A percentile compares a stretch with the other conserved stretches of the same genome.
phyloP scores from a whole-genome alignment of 805 yeast species.

The Dipodascus albidus region DNA sequence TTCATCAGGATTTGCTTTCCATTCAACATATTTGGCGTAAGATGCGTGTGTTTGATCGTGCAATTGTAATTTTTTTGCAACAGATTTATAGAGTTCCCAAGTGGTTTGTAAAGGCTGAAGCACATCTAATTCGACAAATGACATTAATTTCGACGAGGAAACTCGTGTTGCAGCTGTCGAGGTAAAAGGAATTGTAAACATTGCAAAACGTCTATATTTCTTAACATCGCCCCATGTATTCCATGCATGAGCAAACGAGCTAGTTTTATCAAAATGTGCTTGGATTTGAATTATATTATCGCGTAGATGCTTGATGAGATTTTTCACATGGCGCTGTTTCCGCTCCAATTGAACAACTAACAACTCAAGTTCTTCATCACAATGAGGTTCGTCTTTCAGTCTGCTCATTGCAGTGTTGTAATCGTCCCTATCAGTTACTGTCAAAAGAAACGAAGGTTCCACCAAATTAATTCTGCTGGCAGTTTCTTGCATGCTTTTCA shows the following conservation, averaged over 20 bases:
- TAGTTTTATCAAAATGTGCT: slow-evolving; percentile 13
- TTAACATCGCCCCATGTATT: slow-evolving; percentile 10
- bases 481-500: slow-evolving; percentile 8
- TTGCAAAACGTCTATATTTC: slow-evolving; percentile 9
- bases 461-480: slow-evolving; percentile 16
- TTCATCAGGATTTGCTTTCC: neutral
- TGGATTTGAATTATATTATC: slow-evolving; percentile 9
- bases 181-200: slow-evolving; percentile 10
- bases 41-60: slow-evolving; percentile 11
- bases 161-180: slow-evolving; percentile 8
- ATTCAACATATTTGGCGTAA: slow-evolving; percentile 13
- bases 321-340: slow-evolving; percentile 7
- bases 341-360: slow-evolving; percentile 8
- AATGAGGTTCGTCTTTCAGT: slow-evolving; percentile 7
- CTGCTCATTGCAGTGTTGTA: slow-evolving; percentile 4
- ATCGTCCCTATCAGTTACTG: slow-evolving; percentile 5
- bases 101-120: slow-evolving; percentile 10
- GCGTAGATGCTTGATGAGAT: slow-evolving; percentile 9
- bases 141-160: slow-evolving; percentile 10
- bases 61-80: slow-evolving; percentile 9
- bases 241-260: slow-evolving; percentile 14
- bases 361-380: slow-evolving; percentile 9
- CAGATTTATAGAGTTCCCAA: slow-evolving; percentile 13
- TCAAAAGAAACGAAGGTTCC: slow-evolving; percentile 1
- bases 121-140: slow-evolving; percentile 12